These are phyloP conservation scores for Avena atlantica DNA, from an alignment of 176 grass and related monocot genomes.

Conservation along the genomic window DNA sequence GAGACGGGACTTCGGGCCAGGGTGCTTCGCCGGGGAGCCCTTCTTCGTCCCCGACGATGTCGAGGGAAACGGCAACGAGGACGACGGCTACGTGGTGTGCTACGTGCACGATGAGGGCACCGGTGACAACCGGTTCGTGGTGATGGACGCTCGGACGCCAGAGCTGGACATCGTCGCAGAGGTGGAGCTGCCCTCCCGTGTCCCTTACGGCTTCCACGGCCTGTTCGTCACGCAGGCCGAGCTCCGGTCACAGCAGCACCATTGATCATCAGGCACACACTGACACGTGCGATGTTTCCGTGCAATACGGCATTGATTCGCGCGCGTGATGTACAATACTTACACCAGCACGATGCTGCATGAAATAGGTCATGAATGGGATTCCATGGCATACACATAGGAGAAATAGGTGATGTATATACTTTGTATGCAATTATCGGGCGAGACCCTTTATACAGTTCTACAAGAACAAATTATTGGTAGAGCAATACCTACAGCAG, in stretches of 20 bases:
- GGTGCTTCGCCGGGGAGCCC: slow-evolving; percentile 72
- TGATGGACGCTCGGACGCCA: slow-evolving; percentile 81
- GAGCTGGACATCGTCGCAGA: slow-evolving; percentile 74
- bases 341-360: background rate
- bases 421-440: background rate
- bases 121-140: slow-evolving; percentile 64
- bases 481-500: background rate
- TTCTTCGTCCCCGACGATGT: slow-evolving; percentile 75
- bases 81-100: slow-evolving; percentile 82
- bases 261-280: slow-evolving; percentile 26
- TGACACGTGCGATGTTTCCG: background rate
- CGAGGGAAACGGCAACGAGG: slow-evolving; percentile 58
- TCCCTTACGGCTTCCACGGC: slow-evolving; percentile 94
- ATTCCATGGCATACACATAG: slow-evolving; percentile 4
- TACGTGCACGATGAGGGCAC: slow-evolving; percentile 87
- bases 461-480: slow-evolving; percentile 1
- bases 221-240: slow-evolving; percentile 66
- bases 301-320: background rate
- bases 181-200: slow-evolving; percentile 69
- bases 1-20: slow-evolving; percentile 57
- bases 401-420: background rate
- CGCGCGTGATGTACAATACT: background rate
- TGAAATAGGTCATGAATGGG: background rate
- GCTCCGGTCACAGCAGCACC: slow-evolving; percentile 76
- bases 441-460: background rate